Percentiles rank a stretch among this genome's conserved stretches.
Conservation (phyloP, 2,329 filamentous ascomycete genomes). For the Colletotrichum godetiae region DNA sequence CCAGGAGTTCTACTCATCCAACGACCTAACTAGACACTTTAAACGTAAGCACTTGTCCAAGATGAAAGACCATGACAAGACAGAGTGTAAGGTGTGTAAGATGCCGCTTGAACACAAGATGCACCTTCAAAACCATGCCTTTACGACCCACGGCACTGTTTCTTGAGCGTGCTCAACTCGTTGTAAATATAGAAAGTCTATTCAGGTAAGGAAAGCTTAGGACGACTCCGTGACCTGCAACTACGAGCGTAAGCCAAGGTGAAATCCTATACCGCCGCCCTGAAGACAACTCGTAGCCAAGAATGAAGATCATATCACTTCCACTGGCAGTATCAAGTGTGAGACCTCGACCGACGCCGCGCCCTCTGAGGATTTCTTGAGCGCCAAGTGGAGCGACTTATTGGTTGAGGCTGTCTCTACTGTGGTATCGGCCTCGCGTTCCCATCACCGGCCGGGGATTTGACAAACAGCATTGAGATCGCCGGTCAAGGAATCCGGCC, state of each 20-base stretch:
- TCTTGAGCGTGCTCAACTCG: not conserved
- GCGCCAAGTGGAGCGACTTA: too few species aligned
- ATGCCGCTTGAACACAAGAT: constrained; percentile 17
- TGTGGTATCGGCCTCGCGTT: too few species aligned
- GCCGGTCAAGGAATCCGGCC: too few species aligned
- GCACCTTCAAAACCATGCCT: constrained; percentile 7
- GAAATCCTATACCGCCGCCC: not conserved
- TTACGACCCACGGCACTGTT: not conserved
- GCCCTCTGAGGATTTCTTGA: too few species aligned
- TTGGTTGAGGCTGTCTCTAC: too few species aligned
- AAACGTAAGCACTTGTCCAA: constrained; percentile 28
- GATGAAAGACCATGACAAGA: constrained; percentile 4
- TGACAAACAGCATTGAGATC: too few species aligned
- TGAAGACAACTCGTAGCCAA: not conserved
- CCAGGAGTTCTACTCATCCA: constrained; percentile 26
- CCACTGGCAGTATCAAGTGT: not conserved
- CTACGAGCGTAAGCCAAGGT: not conserved
- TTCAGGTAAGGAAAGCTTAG: not conserved
- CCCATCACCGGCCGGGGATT: too few species aligned
- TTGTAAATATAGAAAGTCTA: not conserved
- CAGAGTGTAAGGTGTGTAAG: constrained; percentile 19
- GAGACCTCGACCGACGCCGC: too few species aligned
- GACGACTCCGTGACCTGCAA: not conserved
- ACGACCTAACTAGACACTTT: constrained; percentile 34
- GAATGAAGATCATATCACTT: not conserved